phyloP scores from a whole-genome alignment of 2,329 filamentous ascomycete species.

The Aspergillus oerlinghausenensis region DNA sequence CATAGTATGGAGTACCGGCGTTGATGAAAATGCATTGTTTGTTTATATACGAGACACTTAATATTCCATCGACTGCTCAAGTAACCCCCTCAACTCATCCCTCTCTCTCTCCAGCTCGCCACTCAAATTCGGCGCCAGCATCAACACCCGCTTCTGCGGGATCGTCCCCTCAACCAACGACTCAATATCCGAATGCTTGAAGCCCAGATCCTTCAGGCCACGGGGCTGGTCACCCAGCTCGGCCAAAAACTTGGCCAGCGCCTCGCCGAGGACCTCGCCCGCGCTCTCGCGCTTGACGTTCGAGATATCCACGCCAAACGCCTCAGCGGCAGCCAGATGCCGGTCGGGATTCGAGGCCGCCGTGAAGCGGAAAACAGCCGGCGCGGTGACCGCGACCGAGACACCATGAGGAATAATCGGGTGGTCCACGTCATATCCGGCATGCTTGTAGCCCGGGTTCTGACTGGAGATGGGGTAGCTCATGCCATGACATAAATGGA shows the following conservation, averaged over 20 bases:
- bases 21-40: no score
- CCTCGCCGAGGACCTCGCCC: slow-evolving; percentile 81
- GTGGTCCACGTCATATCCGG: slow-evolving; percentile 71
- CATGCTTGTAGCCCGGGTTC: slow-evolving; percentile 84
- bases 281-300: slow-evolving; percentile 86
- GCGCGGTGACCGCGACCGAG: slow-evolving; percentile 87
- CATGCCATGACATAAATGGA: slow-evolving; percentile 89
- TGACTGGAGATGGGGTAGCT: slow-evolving; percentile 95
- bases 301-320: slow-evolving; percentile 82
- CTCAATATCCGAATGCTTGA: slow-evolving; percentile 69
- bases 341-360: slow-evolving; percentile 86
- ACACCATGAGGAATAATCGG: slow-evolving; percentile 95
- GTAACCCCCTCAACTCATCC: slow-evolving; percentile 65
- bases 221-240: slow-evolving; percentile 84
- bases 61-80: slow-evolving; percentile 59
- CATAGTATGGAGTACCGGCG: no score
- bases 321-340: slow-evolving; percentile 82
- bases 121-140: slow-evolving; percentile 79
- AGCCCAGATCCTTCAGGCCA: slow-evolving; percentile 79
- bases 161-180: slow-evolving; percentile 88
- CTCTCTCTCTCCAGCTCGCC: slow-evolving; percentile 65
- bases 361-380: slow-evolving; percentile 91
- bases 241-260: slow-evolving; percentile 73
- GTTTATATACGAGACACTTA: slow-evolving; percentile 25
- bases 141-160: slow-evolving; percentile 83